A percentile compares a stretch with the other conserved stretches of the same genome.
Evolutionary conservation across 78 protist genomes (phyloP).

Genomic region (Protostelium mycophagum): DNA sequence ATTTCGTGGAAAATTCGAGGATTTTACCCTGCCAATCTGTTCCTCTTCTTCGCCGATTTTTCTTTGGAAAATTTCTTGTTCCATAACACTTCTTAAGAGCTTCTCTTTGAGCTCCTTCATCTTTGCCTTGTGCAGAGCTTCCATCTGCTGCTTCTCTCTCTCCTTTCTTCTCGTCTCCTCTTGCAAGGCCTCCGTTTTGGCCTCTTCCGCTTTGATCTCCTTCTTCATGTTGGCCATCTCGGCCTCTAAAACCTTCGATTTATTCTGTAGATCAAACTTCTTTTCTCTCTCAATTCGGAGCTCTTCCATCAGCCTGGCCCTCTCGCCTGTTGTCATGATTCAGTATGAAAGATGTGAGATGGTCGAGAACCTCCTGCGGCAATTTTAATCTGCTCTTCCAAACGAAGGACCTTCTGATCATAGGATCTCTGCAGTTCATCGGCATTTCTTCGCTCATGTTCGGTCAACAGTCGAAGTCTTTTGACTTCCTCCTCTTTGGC

Average conservation of each 20-base stretch:
- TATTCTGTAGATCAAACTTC: not conserved
- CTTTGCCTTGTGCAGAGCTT: not conserved
- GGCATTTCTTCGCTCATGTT: not conserved
- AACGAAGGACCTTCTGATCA: not conserved
- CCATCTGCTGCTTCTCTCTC: not conserved
- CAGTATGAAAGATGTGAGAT: not conserved
- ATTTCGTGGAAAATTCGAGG: too few relatives aligned
- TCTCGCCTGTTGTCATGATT: not conserved
- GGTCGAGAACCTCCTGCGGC: not conserved
- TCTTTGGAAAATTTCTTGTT: not conserved
- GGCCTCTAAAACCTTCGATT: not conserved
- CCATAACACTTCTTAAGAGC: not conserved
- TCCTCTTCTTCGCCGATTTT: not conserved
- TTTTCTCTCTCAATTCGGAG: not conserved
- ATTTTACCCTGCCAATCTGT: not conserved
- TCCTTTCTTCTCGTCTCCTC: not conserved
- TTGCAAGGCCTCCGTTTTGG: not conserved
- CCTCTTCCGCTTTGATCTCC: not conserved
- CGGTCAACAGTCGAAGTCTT: not conserved
- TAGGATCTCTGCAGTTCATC: not conserved
- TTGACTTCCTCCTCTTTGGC: not conserved
- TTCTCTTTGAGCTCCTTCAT: not conserved
- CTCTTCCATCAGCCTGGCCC: not conserved
- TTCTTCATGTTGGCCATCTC: not conserved
- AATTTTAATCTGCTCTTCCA: not conserved